These are phyloP conservation scores for Cystobasidium onofrii DNA, from an alignment of 768 basidiomycete genomes.

Conservation along the genomic window DNA sequence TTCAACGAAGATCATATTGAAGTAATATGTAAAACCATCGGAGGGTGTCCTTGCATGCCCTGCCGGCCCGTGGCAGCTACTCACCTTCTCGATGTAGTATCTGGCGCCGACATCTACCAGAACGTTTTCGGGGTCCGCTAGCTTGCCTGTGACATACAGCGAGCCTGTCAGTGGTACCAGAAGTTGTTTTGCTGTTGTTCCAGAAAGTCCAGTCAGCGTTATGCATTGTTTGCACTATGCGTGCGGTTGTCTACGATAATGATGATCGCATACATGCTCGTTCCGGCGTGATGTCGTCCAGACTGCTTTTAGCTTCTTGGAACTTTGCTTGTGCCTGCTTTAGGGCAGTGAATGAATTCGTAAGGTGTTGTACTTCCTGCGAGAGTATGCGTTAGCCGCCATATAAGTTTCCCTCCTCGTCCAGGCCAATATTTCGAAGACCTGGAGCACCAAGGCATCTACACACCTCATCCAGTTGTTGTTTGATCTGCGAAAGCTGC, in stretches of 20 bases:
- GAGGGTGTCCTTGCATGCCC: too few relatives aligned
- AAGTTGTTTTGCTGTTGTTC: constrained; percentile 64
- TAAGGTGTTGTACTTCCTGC: constrained; percentile 85
- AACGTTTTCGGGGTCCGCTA: constrained; percentile 72
- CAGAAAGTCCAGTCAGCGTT: background rate
- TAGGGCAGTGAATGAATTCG: constrained; percentile 82
- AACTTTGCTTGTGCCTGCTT: constrained; percentile 91
- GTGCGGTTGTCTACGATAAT: background rate
- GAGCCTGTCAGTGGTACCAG: constrained; percentile 90
- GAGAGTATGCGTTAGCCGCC: background rate
- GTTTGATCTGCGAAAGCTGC: constrained; percentile 79
- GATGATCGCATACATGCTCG: constrained; percentile 20
- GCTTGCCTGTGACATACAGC: constrained; percentile 85
- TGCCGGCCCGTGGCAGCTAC: constrained; percentile 29
- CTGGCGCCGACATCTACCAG: constrained; percentile 94
- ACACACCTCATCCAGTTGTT: constrained; percentile 81
- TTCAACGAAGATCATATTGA: too few relatives aligned
- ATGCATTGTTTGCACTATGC: background rate
- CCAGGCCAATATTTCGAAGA: background rate
- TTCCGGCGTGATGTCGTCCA: constrained; percentile 3
- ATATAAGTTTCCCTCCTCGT: background rate
- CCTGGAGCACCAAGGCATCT: too few relatives aligned
- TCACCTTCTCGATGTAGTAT: constrained; percentile 88
- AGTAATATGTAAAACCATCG: too few relatives aligned
- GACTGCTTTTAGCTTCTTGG: constrained; percentile 55